Percentiles rank a stretch among this genome's conserved stretches.
Evolutionary conservation across 768 basidiomycete species (phyloP).

Genomic region (Ramaria rubella): DNA sequence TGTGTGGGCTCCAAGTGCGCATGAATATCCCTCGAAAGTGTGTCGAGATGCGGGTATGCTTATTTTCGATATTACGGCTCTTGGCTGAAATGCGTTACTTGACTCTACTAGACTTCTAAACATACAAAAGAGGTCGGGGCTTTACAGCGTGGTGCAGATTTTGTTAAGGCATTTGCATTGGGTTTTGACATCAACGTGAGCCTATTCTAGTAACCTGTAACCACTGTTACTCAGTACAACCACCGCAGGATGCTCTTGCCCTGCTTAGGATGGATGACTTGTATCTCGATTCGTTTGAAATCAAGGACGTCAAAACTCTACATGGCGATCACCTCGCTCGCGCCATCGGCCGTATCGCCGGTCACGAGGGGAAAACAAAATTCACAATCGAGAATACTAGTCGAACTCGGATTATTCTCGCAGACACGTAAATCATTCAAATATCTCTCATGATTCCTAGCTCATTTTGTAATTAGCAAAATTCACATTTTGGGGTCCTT

Average conservation of each 20-base stretch:
- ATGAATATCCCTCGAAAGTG: conserved; percentile 90
- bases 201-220: not conserved
- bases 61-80: not conserved
- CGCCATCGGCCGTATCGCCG: conserved; percentile 98
- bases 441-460: not conserved
- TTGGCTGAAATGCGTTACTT: not conserved
- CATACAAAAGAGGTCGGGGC: conserved; percentile 91
- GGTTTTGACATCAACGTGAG: conserved; percentile 93
- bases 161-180: conserved; percentile 88
- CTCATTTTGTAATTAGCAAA: too few species aligned
- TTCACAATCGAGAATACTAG: conserved; percentile 98
- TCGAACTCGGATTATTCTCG: conserved; percentile 95
- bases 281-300: conserved; percentile 97
- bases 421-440: conserved; percentile 73
- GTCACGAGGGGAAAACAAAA: conserved; percentile 97
- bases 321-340: conserved; percentile 98
- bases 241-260: conserved; percentile 81
- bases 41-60: conserved; percentile 86
- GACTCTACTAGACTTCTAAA: conserved; percentile 87
- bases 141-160: conserved; percentile 95
- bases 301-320: conserved; percentile 97
- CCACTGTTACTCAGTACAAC: conserved; percentile 1
- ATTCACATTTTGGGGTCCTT: conserved; percentile 98
- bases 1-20: conserved; percentile 88
- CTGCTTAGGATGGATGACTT: conserved; percentile 92